These are phyloP conservation scores for Monosporascus sp. DNA, from an alignment of 2,329 filamentous ascomycete genomes.

Conservation along the genomic window DNA sequence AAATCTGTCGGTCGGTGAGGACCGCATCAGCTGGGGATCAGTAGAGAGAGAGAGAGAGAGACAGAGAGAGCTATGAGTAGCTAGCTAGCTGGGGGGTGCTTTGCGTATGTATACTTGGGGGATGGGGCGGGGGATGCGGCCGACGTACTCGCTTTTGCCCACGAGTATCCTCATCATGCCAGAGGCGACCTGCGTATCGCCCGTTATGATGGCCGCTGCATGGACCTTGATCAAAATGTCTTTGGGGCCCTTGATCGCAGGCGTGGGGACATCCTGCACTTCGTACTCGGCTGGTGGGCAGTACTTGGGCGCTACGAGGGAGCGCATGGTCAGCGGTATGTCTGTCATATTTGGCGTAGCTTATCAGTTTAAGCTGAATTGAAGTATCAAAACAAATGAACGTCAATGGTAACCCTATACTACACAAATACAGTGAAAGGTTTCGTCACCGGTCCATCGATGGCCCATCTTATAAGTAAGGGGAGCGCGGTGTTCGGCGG, in stretches of 20 bases:
- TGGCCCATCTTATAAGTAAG: not conserved
- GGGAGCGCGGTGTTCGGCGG: not conserved
- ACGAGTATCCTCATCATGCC: slow-evolving; percentile 21
- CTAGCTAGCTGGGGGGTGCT: not conserved
- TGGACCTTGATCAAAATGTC: slow-evolving; percentile 38
- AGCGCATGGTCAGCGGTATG: slow-evolving; percentile 36
- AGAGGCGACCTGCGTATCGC: slow-evolving; percentile 27
- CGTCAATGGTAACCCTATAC: no score
- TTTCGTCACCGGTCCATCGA: not conserved
- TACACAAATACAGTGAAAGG: not conserved
- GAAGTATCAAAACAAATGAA: no score
- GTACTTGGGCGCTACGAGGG: slow-evolving; percentile 35
- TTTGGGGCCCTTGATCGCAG: slow-evolving; percentile 35
- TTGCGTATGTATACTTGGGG: not conserved
- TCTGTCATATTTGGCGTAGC: slow-evolving; percentile 18
- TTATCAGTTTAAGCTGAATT: not conserved
- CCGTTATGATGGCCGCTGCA: slow-evolving; percentile 29
- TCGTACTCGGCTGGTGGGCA: slow-evolving; percentile 33
- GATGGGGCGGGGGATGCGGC: not conserved
- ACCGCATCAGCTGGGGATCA: no score
- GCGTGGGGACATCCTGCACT: slow-evolving; percentile 36
- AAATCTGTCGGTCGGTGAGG: slow-evolving; percentile 7
- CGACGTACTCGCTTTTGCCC: slow-evolving; percentile 22
- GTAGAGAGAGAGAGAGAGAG: not conserved
- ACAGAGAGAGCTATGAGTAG: not conserved